These are phyloP conservation scores for Talaromyces stipitatus DNA, from an alignment of 495 filamentous ascomycete genomes.

Conservation along the genomic window DNA sequence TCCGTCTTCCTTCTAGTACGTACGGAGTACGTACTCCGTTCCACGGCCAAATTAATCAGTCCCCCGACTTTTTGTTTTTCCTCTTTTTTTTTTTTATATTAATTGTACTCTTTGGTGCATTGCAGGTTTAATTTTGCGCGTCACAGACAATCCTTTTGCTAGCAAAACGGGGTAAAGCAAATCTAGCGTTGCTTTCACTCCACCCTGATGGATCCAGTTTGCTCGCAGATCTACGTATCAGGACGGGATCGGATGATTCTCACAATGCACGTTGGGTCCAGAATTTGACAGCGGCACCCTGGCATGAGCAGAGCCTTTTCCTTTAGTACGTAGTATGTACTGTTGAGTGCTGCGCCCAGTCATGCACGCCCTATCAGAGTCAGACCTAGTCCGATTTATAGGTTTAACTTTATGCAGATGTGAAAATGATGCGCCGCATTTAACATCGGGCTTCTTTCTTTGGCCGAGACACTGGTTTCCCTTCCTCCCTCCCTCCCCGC, in stretches of 20 bases:
- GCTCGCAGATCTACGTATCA: conserved; percentile 1
- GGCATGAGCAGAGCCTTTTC: background rate
- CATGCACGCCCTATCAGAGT: conserved; percentile 4
- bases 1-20: background rate
- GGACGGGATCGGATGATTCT: background rate
- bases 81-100: background rate
- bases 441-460: conserved; percentile 1
- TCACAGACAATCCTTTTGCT: background rate
- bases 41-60: background rate
- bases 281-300: conserved; percentile 2
- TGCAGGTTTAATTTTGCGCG: background rate
- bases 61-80: background rate
- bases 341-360: conserved; percentile 4
- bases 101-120: background rate
- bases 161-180: background rate
- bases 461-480: conserved; percentile 1
- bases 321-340: background rate
- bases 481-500: background rate
- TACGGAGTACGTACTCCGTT: too few relatives aligned
- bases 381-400: conserved; percentile 1
- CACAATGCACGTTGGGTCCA: conserved; percentile 3
- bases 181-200: background rate
- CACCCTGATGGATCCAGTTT: background rate
- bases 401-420: conserved; percentile 2
- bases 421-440: conserved; percentile 8